Evolutionary conservation across 169 alveolate genomes (phyloP).

Genomic region (Eimeria falciformis): DNA sequence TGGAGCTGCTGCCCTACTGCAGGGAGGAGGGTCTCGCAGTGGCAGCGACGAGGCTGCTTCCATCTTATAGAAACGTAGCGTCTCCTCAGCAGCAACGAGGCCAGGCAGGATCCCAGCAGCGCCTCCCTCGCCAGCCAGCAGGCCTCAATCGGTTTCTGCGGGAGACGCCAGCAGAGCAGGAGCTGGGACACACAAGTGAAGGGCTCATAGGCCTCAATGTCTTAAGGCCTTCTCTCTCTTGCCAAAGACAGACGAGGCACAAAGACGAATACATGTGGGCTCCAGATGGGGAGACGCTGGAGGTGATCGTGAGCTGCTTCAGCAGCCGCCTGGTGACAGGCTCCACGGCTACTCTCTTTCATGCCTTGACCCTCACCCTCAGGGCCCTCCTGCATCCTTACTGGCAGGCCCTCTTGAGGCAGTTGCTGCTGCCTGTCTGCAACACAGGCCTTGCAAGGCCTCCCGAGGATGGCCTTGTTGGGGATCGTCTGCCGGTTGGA

Average conservation of each 20-base stretch:
- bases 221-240: neutral
- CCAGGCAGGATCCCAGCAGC: neutral
- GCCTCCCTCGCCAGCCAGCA: neutral
- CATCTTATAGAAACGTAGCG: neutral
- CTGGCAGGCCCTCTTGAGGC: neutral
- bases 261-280: neutral
- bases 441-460: neutral
- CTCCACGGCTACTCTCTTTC: neutral
- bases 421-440: neutral
- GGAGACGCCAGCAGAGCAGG: neutral
- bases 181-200: neutral
- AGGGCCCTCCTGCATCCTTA: constrained; percentile 21
- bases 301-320: constrained; percentile 33
- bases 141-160: neutral
- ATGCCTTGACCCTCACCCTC: neutral
- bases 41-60: constrained; percentile 18
- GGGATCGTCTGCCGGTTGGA: neutral
- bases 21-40: neutral
- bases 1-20: constrained; percentile 22
- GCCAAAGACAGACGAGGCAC: neutral
- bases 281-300: neutral
- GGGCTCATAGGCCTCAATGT: neutral
- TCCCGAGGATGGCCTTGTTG: neutral
- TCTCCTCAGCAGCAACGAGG: constrained; percentile 5
- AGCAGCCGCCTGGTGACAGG: constrained; percentile 32